These are phyloP conservation scores for Corylus heterophylla DNA, from an alignment of 306 rosid species.

Conservation along the genomic window DNA sequence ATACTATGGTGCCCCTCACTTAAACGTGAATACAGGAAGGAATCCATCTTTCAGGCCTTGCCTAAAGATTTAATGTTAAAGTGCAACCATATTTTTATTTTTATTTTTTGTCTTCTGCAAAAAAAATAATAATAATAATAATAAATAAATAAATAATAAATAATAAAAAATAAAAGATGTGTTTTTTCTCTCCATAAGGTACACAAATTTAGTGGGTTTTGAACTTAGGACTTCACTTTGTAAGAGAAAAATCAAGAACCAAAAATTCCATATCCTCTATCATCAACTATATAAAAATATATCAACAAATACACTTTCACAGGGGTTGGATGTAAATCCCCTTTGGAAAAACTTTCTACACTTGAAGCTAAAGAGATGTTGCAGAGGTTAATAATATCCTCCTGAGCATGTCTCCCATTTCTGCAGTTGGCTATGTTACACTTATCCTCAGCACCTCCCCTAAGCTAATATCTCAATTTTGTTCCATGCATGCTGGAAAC, in stretches of 20 bases:
- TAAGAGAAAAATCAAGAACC: too few relatives aligned
- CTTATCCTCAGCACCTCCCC: constrained; percentile 38
- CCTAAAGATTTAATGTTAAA: not conserved
- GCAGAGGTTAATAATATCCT: constrained; percentile 43
- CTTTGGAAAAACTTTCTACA: constrained; percentile 17
- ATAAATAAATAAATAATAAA: too few relatives aligned
- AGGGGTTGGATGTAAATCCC: constrained; percentile 27
- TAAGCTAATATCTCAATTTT: constrained; percentile 27
- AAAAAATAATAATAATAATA: too few relatives aligned
- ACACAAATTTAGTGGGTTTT: too few relatives aligned
- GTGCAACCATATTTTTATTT: too few relatives aligned
- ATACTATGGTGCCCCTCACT: not conserved
- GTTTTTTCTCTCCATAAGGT: too few relatives aligned
- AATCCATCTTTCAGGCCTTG: not conserved
- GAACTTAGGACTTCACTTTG: too few relatives aligned
- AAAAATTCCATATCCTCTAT: constrained; percentile 3
- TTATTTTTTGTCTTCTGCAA: not conserved
- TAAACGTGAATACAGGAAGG: not conserved
- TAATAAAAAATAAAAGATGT: too few relatives aligned
- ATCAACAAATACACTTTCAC: constrained; percentile 32
- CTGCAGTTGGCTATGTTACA: constrained; percentile 42
- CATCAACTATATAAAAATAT: constrained; percentile 15
- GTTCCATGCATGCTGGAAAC: constrained; percentile 31
- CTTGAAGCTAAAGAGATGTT: constrained; percentile 24
- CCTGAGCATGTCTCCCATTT: constrained; percentile 29